Evolutionary conservation across 805 yeast species (phyloP).

Genomic region (Aciculoconidium aculeatum): DNA sequence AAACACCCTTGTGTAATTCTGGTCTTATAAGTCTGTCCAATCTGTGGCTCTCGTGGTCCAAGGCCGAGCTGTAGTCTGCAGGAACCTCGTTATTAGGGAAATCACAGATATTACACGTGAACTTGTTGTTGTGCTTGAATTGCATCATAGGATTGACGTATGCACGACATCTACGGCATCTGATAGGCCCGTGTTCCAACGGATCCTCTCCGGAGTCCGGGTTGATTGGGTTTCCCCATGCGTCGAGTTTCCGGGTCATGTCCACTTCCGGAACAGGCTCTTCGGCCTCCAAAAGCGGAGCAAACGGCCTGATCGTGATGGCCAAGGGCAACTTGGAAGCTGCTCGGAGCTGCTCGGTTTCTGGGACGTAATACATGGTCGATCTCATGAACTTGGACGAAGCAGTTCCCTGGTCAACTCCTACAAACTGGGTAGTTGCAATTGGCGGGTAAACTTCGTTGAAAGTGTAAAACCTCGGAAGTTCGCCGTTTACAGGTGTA

Average conservation of each 20-base stretch:
- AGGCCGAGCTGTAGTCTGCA: slow-evolving; percentile 55
- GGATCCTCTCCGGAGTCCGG: slow-evolving; percentile 16
- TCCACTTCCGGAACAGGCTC: slow-evolving; percentile 68
- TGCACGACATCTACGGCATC: slow-evolving; percentile 89
- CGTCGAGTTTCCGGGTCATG: slow-evolving; percentile 24
- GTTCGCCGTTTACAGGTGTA: slow-evolving; percentile 20
- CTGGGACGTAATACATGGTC: slow-evolving; percentile 80
- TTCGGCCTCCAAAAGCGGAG: slow-evolving; percentile 44
- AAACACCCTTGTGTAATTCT: slow-evolving; percentile 76
- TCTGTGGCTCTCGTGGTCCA: slow-evolving; percentile 58
- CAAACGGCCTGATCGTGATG: slow-evolving; percentile 78
- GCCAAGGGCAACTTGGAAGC: slow-evolving; percentile 79
- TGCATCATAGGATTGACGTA: slow-evolving; percentile 83
- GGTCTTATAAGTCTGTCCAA: slow-evolving; percentile 61
- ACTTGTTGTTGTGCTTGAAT: slow-evolving; percentile 53
- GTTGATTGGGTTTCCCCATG: slow-evolving; percentile 16
- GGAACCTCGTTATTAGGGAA: slow-evolving; percentile 65
- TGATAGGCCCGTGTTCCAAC: slow-evolving; percentile 58
- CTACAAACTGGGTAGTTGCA: slow-evolving; percentile 63
- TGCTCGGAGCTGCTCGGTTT: slow-evolving; percentile 59
- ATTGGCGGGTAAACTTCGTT: slow-evolving; percentile 79
- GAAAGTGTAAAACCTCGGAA: slow-evolving; percentile 58
- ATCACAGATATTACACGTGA: slow-evolving; percentile 83
- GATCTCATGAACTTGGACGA: slow-evolving; percentile 74
- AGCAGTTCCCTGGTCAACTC: slow-evolving; percentile 79